Evolutionary conservation across 192 early-diverging fungal genomes (phyloP).

Genomic region (Coemansia sp.): DNA sequence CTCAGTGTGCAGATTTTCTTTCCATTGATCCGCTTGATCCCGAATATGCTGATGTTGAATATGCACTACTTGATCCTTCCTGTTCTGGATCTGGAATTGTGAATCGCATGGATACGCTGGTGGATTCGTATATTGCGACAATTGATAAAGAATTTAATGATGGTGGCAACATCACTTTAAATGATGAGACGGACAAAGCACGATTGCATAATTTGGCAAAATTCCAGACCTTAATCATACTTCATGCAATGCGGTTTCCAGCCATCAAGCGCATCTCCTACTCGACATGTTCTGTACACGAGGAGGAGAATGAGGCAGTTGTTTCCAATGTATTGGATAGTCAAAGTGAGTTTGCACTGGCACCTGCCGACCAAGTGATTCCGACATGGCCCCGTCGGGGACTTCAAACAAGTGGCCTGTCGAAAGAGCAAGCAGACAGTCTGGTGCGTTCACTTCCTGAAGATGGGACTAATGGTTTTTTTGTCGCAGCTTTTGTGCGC

Average conservation of each 20-base stretch:
- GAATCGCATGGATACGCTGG: constrained; percentile 79
- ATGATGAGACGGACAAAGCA: constrained; percentile 13
- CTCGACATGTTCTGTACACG: constrained; percentile 95
- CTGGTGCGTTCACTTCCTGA: constrained; percentile 77
- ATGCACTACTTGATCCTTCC: constrained; percentile 91
- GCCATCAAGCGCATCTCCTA: constrained; percentile 82
- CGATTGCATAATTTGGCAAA: constrained; percentile 76
- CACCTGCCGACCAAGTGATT: constrained; percentile 60
- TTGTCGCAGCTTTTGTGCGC: constrained; percentile 88
- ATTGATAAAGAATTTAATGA: constrained; percentile 14
- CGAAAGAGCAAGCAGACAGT: constrained; percentile 56
- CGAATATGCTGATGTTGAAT: constrained; percentile 71
- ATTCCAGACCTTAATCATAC: constrained; percentile 77
- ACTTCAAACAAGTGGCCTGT: constrained; percentile 36
- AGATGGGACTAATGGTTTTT: constrained; percentile 93
- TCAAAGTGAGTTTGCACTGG: constrained; percentile 60
- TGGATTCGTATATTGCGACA: constrained; percentile 57
- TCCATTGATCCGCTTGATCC: constrained; percentile 71
- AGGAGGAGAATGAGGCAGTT: constrained; percentile 91
- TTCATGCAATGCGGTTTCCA: constrained; percentile 88
- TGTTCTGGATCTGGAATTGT: constrained; percentile 97
- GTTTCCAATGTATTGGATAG: constrained; percentile 66
- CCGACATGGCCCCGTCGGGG: constrained; percentile 83
- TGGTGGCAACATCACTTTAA: neutral
- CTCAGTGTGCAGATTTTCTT: constrained; percentile 64